Conservation (phyloP, 176 grass and related monocot genomes). For the Musa beccarii region DNA sequence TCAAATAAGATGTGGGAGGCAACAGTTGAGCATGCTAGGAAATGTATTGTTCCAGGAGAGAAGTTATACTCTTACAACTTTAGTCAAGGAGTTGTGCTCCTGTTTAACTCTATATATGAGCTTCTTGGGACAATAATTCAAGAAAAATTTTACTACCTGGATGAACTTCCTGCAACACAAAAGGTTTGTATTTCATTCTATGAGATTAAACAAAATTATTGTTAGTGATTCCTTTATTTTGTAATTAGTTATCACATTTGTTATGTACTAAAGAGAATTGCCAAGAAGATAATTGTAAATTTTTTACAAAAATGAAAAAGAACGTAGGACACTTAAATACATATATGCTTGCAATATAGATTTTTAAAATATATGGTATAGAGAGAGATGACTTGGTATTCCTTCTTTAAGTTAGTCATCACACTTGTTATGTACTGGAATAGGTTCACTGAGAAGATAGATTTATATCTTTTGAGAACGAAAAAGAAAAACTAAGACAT, state of each 20-base stretch:
- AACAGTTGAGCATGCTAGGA: slow-evolving; percentile 55
- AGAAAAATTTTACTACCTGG: slow-evolving; percentile 38
- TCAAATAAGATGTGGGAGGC: slow-evolving; percentile 89
- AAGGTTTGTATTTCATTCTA: slow-evolving; percentile 24
- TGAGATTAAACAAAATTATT: background rate
- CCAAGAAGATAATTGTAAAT: no score
- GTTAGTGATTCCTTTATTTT: background rate
- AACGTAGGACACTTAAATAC: no score
- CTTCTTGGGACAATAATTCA: slow-evolving; percentile 44
- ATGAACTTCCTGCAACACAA: slow-evolving; percentile 36
- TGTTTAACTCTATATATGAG: slow-evolving; percentile 57
- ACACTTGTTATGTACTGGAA: no score
- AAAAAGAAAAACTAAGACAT: no score
- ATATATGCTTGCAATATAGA: no score
- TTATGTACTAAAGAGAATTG: no score
- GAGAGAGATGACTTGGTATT: no score
- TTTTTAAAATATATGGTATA: no score
- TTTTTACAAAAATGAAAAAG: no score
- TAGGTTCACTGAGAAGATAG: no score
- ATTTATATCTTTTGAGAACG: no score
- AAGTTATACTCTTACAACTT: slow-evolving; percentile 62
- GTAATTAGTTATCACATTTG: background rate
- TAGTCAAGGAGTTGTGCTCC: slow-evolving; percentile 41
- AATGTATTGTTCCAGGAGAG: slow-evolving; percentile 44
- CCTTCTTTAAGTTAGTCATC: no score